Evolutionary conservation across 805 yeast species (phyloP), one percentile per base, ranked within the genome.

Genomic region (Cyberlindnera saturnus): DNA sequence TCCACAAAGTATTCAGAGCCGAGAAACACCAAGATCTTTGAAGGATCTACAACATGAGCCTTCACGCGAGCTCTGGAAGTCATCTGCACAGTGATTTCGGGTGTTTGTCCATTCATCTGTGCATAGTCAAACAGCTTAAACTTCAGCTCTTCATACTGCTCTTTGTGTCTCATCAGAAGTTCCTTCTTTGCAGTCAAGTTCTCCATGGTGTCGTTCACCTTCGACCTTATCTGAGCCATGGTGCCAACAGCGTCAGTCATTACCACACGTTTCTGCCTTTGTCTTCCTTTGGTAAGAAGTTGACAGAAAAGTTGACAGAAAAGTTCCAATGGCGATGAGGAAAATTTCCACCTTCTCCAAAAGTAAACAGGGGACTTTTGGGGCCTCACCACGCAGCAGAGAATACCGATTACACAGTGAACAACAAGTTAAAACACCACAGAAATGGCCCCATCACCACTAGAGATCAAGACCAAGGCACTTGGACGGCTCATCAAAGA

Each of bases 381-480:
- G 6, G 28, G 6, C 28, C 28, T 23, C 28, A 34, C 16, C 26
- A 34, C 13, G 20, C 8, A 18, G 17, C 16, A 19, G 28, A 6
- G n/a, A 11, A 18, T 7, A 15, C 8, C 19, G 5, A 34, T 26
- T 18, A 9, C 8, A 10, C 37, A 34, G 11, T 26, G 19, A 18
- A 5, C 16, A 34, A 19, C 26, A 11, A 6, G 30, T 8, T 23
- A 2, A 15, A 19, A 15, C 14, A 19, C 9, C 6, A 6, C 13
- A 26, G 19, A 36, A 14, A 83, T 83, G 85, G 71, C 87, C 2
- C 93, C 91, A 28, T 68, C 86, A 2, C 79, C 72, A 46, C 63
- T 85, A 34, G 85, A 82, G 53, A 84, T 87, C 59, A 86, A 85
- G 52, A 70, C 75, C 32, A 77, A 74, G 45, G 89, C 96, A 1